These are phyloP conservation scores for Geotrichum macrosporum DNA, from an alignment of 1,139 yeast genomes.

Conservation along the genomic window DNA sequence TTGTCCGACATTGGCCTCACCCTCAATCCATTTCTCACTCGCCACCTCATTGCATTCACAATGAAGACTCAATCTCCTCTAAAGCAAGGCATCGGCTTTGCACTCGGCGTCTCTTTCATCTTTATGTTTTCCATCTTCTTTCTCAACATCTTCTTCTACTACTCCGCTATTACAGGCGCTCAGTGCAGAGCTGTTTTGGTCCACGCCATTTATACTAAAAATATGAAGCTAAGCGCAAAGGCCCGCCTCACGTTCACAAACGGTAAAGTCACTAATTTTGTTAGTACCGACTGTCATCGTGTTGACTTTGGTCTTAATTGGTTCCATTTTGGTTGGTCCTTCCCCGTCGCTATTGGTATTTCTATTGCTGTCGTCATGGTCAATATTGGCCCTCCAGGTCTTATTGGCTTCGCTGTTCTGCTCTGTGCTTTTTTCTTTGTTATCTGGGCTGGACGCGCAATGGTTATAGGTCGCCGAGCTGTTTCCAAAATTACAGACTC, in stretches of 20 bases:
- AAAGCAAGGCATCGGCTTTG: conserved; percentile 57
- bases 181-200: conserved; percentile 63
- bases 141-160: conserved; percentile 60
- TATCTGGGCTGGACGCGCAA: conserved; percentile 36
- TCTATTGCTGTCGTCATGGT: conserved; percentile 59
- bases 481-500: conserved; percentile 52
- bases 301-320: conserved; percentile 72
- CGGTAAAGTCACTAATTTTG: conserved; percentile 66
- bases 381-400: conserved; percentile 68
- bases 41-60: conserved; percentile 51
- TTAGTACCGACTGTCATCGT: conserved; percentile 76
- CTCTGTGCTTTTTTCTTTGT: conserved; percentile 37
- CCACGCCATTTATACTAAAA: conserved; percentile 61
- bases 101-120: conserved; percentile 50
- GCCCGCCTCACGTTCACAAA: conserved; percentile 58
- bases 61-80: conserved; percentile 24
- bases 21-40: conserved; percentile 48
- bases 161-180: conserved; percentile 63
- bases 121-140: conserved; percentile 48
- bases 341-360: conserved; percentile 39
- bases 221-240: conserved; percentile 56
- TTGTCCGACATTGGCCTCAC: conserved; percentile 52
- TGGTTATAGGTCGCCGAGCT: conserved; percentile 44
- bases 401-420: conserved; percentile 55
- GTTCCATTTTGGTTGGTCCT: conserved; percentile 59